These are phyloP conservation scores for Spathaspora boniae DNA, from an alignment of 805 yeast species.

Conservation along the genomic window DNA sequence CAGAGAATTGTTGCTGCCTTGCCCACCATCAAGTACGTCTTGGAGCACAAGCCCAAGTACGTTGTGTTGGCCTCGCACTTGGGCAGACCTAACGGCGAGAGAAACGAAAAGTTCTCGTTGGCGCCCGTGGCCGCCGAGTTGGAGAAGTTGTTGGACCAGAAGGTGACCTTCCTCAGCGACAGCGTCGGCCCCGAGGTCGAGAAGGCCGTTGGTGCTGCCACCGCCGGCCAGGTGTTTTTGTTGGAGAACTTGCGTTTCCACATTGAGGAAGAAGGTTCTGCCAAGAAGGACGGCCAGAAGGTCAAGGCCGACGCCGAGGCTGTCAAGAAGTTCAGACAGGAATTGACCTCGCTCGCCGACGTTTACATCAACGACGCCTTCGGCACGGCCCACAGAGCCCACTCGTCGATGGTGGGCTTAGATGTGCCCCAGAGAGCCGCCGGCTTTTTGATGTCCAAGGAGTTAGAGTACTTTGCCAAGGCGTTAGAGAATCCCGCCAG, in stretches of 20 bases:
- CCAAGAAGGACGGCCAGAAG: constrained; percentile 82
- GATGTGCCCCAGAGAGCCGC: constrained; percentile 95
- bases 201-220: constrained; percentile 67
- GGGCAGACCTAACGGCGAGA: constrained; percentile 99
- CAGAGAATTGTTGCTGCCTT: constrained; percentile 99
- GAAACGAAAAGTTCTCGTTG: constrained; percentile 78
- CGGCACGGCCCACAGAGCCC: constrained; percentile 99
- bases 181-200: constrained; percentile 92
- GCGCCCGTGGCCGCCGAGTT: constrained; percentile 93
- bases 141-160: constrained; percentile 61
- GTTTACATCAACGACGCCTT: constrained; percentile 97
- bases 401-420: constrained; percentile 98
- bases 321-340: constrained; percentile 84
- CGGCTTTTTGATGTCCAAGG: constrained; percentile 98
- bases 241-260: constrained; percentile 98
- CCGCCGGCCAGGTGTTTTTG: constrained; percentile 78
- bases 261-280: constrained; percentile 94
- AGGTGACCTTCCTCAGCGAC: constrained; percentile 82
- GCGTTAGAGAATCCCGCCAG: constrained; percentile 97
- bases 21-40: constrained; percentile 95
- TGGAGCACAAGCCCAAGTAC: constrained; percentile 87
- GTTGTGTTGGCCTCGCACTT: constrained; percentile 93
- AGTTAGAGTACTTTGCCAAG: constrained; percentile 94
- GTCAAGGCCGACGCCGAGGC: constrained; percentile 85
- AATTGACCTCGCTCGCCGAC: constrained; percentile 90